A percentile compares a stretch with the other conserved stretches of the same genome.
phyloP scores from a whole-genome alignment of 2,329 filamentous ascomycete genomes.

The Cytospora leucostoma region DNA sequence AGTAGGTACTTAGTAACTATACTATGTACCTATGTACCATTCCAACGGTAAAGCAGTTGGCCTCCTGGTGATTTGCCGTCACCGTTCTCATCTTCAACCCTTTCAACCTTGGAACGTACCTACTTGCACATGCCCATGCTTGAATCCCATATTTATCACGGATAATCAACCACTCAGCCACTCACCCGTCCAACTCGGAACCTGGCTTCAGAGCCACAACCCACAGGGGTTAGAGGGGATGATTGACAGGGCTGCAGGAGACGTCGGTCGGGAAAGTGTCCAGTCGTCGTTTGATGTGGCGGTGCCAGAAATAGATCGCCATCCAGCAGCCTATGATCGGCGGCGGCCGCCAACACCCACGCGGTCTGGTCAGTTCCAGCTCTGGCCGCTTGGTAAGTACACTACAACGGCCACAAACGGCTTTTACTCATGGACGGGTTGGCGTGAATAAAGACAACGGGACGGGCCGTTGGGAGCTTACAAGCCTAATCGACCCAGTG shows the following conservation, averaged over 20 bases:
- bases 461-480: too few relatives aligned
- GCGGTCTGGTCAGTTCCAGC: not conserved
- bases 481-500: too few relatives aligned
- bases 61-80: constrained; percentile 6
- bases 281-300: not conserved
- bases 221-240: not conserved
- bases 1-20: not conserved
- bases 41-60: not conserved
- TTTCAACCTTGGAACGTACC: too few relatives aligned
- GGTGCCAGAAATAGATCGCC: constrained; percentile 27
- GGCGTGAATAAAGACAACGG: not conserved
- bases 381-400: not conserved
- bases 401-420: not conserved
- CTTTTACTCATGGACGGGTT: not conserved
- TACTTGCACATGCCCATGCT: too few relatives aligned
- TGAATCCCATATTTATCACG: too few relatives aligned
- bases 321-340: not conserved
- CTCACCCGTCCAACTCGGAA: not conserved
- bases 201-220: not conserved
- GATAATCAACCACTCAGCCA: constrained; percentile 12
- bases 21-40: too few relatives aligned
- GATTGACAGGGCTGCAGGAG: constrained; percentile 1
- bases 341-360: not conserved
- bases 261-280: not conserved
- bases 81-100: not conserved